Conservation (phyloP, 495 filamentous ascomycete species). For the Tuber calosporum region DNA sequence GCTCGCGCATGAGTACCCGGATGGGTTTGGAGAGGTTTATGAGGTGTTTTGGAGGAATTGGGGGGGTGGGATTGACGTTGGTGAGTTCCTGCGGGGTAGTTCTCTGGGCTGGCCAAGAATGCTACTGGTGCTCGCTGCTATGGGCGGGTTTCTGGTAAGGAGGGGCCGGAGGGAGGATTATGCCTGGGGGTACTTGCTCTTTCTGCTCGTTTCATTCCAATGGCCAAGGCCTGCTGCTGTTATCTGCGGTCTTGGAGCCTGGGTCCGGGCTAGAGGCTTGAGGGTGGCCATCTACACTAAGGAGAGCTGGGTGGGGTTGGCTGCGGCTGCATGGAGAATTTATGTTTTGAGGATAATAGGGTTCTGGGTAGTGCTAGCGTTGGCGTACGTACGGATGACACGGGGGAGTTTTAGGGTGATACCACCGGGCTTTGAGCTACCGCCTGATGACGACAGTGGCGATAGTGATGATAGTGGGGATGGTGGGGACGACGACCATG, state of each 20-base stretch:
- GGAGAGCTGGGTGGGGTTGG: neutral
- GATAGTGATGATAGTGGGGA: neutral
- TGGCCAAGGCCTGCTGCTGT: neutral
- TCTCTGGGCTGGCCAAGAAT: neutral
- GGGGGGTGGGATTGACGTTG: neutral
- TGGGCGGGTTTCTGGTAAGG: neutral
- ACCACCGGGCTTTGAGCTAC: neutral
- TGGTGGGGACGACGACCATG: rapidly evolving
- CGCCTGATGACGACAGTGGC: neutral
- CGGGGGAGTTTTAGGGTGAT: neutral
- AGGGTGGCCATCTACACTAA: neutral
- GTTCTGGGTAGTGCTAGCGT: neutral
- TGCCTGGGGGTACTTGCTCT: neutral
- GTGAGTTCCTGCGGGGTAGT: neutral
- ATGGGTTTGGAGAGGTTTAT: neutral
- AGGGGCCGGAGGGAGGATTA: neutral
- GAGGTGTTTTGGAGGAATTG: neutral
- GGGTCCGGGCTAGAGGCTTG: neutral
- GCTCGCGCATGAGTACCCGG: neutral
- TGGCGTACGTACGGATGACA: neutral
- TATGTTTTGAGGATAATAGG: neutral
- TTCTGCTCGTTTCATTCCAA: neutral
- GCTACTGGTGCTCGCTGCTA: neutral
- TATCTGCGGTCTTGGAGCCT: neutral
- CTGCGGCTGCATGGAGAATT: neutral